phyloP scores from a whole-genome alignment of 768 basidiomycete genomes.

The Kondoa malvinella region DNA sequence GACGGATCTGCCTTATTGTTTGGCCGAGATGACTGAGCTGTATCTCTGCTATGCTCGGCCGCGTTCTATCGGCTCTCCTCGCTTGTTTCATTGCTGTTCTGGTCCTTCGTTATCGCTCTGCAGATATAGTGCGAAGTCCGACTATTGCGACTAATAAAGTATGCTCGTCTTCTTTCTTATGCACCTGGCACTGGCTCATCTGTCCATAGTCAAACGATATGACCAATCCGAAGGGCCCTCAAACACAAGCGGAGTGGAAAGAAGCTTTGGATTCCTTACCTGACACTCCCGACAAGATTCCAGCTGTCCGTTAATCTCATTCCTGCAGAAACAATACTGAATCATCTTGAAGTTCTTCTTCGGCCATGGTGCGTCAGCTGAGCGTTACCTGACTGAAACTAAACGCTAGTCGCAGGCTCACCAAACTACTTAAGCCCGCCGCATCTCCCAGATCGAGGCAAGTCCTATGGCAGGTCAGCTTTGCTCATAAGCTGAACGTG shows the following conservation, averaged over 20 bases:
- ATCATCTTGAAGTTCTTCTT: slow-evolving; percentile 43
- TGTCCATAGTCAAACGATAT: neutral
- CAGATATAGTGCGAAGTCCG: too few species aligned
- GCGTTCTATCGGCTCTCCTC: too few species aligned
- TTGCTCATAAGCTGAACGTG: neutral
- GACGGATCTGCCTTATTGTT: too few species aligned
- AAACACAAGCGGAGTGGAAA: slow-evolving; percentile 21
- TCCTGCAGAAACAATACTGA: too few species aligned
- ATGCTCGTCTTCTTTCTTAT: too few species aligned
- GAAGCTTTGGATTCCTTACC: slow-evolving; percentile 21
- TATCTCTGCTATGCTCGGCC: too few species aligned
- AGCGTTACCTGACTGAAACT: neutral
- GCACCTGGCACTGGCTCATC: neutral
- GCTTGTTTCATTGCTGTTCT: too few species aligned
- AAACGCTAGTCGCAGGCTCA: neutral
- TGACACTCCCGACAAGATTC: slow-evolving; percentile 35
- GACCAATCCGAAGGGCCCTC: neutral
- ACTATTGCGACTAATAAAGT: too few species aligned
- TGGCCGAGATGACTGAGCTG: too few species aligned
- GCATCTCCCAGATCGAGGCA: neutral
- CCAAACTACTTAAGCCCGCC: neutral
- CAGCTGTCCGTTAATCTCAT: too few species aligned
- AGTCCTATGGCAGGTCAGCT: neutral
- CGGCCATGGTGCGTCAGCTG: slow-evolving; percentile 42
- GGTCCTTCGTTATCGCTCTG: too few species aligned